phyloP scores from a whole-genome alignment of 2,329 filamentous ascomycete genomes.

The Allantophomopsis cytisporea region DNA sequence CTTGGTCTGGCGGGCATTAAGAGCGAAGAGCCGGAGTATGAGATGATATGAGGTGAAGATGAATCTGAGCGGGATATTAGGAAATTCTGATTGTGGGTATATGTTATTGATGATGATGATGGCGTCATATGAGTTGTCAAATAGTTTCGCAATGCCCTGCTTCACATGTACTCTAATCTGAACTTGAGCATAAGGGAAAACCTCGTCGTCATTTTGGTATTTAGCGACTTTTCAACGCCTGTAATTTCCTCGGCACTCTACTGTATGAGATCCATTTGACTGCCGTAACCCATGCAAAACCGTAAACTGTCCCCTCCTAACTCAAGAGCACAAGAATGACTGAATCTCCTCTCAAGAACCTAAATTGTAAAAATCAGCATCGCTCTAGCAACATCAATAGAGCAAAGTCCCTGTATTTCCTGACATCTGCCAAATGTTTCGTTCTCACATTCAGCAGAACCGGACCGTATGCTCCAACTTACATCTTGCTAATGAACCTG shows the following conservation, averaged over 20 bases:
- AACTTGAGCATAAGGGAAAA: background rate
- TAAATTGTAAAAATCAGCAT: constrained; percentile 2
- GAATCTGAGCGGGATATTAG: background rate
- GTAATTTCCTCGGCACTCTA: constrained; percentile 5
- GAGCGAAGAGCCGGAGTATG: constrained; percentile 14
- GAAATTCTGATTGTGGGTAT: background rate
- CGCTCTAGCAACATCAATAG: constrained; percentile 1
- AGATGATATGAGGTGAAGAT: constrained; percentile 13
- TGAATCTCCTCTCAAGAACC: constrained; percentile 22
- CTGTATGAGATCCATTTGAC: constrained; percentile 8
- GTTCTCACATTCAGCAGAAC: too few species aligned
- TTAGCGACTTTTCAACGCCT: constrained; percentile 13
- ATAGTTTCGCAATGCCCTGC: background rate
- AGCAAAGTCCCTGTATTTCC: background rate
- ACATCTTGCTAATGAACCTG: constrained; percentile 96
- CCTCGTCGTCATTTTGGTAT: constrained; percentile 1
- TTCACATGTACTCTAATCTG: constrained; percentile 1
- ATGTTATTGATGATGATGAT: background rate
- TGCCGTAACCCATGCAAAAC: constrained; percentile 5
- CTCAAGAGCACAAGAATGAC: constrained; percentile 21
- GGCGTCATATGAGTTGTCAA: too few species aligned
- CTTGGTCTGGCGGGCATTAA: constrained; percentile 50
- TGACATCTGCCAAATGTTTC: too few species aligned
- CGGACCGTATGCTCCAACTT: constrained; percentile 20
- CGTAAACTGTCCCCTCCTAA: constrained; percentile 9